Conservation (phyloP, 2,329 filamentous ascomycete genomes). For the Zelopaecilomyces penicillatus region DNA sequence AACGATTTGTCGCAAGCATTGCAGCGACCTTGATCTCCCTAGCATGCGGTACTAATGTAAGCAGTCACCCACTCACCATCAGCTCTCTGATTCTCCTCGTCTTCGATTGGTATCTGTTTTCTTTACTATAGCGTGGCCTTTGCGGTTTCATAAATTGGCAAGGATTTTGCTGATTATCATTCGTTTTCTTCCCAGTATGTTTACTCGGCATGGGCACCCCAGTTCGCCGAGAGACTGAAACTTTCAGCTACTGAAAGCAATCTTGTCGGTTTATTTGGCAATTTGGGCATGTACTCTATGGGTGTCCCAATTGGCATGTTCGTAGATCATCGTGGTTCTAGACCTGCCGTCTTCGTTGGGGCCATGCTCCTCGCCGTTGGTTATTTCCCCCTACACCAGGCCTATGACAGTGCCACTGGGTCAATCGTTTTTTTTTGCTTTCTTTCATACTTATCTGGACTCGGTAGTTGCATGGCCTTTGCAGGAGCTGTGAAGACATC, state of each 20-base stretch:
- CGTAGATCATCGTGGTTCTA: conserved; percentile 73
- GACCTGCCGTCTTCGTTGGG: conserved; percentile 69
- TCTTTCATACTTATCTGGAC: conserved; percentile 75
- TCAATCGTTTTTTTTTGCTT: conserved; percentile 62
- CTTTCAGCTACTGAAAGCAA: conserved; percentile 91
- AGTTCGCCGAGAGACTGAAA: conserved; percentile 80
- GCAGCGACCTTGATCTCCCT: conserved; percentile 79
- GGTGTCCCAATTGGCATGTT: conserved; percentile 86
- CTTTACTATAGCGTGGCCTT: background rate
- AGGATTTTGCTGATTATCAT: background rate
- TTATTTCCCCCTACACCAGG: conserved; percentile 77
- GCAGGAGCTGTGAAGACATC: conserved; percentile 77
- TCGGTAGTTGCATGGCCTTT: conserved; percentile 89
- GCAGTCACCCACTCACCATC: conserved; percentile 16
- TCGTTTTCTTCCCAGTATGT: conserved; percentile 61
- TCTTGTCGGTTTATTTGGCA: conserved; percentile 76
- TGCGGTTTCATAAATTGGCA: background rate
- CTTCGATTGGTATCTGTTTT: background rate
- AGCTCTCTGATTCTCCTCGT: background rate
- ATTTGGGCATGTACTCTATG: conserved; percentile 86
- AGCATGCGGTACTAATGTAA: conserved; percentile 86
- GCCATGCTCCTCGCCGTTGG: conserved; percentile 64
- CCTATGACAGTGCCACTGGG: conserved; percentile 61
- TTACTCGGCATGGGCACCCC: conserved; percentile 95
- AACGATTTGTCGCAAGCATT: conserved; percentile 69